Base-by-base conservation (phyloP, 768 basidiomycete species). In the Lactarius tabidus region DNA sequence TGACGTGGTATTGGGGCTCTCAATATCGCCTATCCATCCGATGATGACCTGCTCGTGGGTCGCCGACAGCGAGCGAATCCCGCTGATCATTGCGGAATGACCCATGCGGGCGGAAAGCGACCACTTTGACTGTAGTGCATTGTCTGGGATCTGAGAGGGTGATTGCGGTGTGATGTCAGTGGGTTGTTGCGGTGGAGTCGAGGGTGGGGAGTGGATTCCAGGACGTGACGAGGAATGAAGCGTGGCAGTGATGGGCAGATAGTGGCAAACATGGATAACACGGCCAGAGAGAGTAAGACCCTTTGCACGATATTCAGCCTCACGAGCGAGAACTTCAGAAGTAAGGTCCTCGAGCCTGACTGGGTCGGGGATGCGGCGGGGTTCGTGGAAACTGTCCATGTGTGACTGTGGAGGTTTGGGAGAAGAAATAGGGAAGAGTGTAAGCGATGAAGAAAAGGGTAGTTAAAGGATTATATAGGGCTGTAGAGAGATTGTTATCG, bases 81-180 rank as follows among this genome's bases (percentile, higher is more conserved):
- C 96, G 53, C 89, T 90, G 65, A 95, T 89, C 91, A 98, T 94
- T 14, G 96, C 96, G 10, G 92, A 85, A 73, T 98, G 97, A 20
- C 95, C 95, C 68, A 93, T 88, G 45, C 96, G 82, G 1, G 87
- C 84, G 1, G 83, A 76, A 6, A 99, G 78, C 20, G 84, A 83
- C 96, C 96, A 99, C 41, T 80, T 78, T 43, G 78, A 57, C 1
- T 60, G 38, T 20, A 52, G 38, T 60, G 64, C 69, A 64, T 71
- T 74, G 65, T 53, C 64, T 12, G 52, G 56, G 14, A 70, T 66
- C 18, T 57, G 31, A 45, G 59, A 28, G 8, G 36, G 51, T 36
- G 68, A 72, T 15, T 48, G 72, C 12, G 77, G 67, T 0, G 79
- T 77, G 29, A 82, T 81, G 64, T 87, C 85, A 10, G 79, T 73